A percentile compares a stretch with the other conserved stretches of the same genome.
phyloP scores from a whole-genome alignment of 306 rosid genomes.

The Ceratonia siliqua region DNA sequence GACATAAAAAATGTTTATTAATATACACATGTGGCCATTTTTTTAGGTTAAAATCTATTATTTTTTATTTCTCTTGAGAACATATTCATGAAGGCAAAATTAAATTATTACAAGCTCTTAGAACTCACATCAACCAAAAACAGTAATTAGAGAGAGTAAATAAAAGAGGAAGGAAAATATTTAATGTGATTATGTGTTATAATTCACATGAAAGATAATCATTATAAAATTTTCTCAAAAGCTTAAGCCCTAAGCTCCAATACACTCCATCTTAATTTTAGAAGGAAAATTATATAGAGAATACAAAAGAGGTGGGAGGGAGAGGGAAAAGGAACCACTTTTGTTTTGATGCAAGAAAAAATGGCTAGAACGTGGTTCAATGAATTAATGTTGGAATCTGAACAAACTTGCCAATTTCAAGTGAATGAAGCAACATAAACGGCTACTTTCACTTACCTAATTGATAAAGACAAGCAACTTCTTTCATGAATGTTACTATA shows the following conservation, averaged over 20 bases:
- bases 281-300: background rate
- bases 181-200: background rate
- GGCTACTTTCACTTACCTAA: background rate
- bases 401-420: background rate
- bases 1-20: too few species aligned
- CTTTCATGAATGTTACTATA: too few species aligned
- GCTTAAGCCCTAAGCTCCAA: background rate
- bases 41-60: too few species aligned
- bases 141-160: too few species aligned
- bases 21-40: too few species aligned
- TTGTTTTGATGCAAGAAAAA: background rate
- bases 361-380: background rate
- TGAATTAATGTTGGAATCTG: background rate
- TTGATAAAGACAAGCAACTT: background rate
- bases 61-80: too few species aligned
- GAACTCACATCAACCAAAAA: too few species aligned
- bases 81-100: too few species aligned
- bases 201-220: background rate
- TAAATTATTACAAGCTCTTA: too few species aligned
- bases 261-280: too few species aligned
- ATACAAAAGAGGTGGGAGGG: too few species aligned
- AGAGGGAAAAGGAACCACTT: background rate
- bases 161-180: too few species aligned
- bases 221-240: background rate
- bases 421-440: background rate